Base-by-base conservation (phyloP, 179 eudicot species). In the Camellia oleifera region DNA sequence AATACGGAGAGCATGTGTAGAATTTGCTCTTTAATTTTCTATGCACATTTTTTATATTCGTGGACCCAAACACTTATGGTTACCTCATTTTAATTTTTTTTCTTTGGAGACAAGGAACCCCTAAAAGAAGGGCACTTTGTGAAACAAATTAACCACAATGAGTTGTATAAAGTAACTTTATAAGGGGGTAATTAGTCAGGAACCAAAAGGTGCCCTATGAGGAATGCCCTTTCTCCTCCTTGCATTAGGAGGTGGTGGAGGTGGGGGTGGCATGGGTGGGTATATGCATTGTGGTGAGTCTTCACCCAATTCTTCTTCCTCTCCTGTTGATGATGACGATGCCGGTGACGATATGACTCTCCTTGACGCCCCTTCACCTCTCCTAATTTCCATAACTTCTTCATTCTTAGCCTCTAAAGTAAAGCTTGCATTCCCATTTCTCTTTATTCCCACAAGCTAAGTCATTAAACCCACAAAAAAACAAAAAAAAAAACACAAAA, bases 211-310 rank as follows among this genome's bases (percentile, higher is more conserved):
- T 40, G 98, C 98, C 44, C 98, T 88, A 70, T 87, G 98, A 83
- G 98, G 98, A 80, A 94, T 89, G 78, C 98, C 94, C 80, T 94
- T 94, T 87, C 98, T 90, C 87, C 96, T 89, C 84, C 94, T 86
- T 79, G 89, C 86, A 83, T 63, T 89, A 3, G 91, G 81, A 87
- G 86, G 89, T 78, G 95, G 97, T 54, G 90, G 89, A 79, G 95
- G 97, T 54, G 90, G 89, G 76, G 92, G 81, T 58, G 93, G 88
- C 75, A 88, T 87, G 86, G 88, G 86, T 83, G 93, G 89, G 84
- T 79, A 93, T 65, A 87, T 90, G 88, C 80, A 90, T 76, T 89
- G 85, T 81, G 87, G 90, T 83, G 85, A 84, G 75, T 86, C 88
- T 81, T 86, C 93, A 85, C 87, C 87, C 90, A 85, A 83, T 77